Base-by-base conservation (phyloP, 2,329 filamentous ascomycete species). In the Colletotrichum falcatum region DNA sequence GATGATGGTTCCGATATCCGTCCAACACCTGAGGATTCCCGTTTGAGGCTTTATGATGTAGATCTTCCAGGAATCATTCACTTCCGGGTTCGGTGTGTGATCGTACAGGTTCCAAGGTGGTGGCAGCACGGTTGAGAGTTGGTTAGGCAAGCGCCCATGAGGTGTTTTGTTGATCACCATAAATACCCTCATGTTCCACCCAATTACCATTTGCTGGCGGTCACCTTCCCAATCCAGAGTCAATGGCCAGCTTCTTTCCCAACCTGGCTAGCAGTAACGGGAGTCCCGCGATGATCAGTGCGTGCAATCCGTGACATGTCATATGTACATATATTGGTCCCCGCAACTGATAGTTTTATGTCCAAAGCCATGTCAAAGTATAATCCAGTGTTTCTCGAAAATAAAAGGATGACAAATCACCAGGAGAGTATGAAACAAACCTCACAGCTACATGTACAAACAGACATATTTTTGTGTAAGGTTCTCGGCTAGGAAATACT, bases 1-100 rank as follows among this genome's bases (percentile, higher is more conserved):
- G 66, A 26, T 5, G 63, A 53, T 42, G 56, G 56, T 70, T 66
- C 64, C 58, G 68, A 63, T 59, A 39, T 62, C 58, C 23, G 53
- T 63, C 54, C 37, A 6, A 42, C 35, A 14, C 55, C n/a, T 54
- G 58, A 70, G 66, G 62, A 39, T 67, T 67, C 49, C 37, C 28
- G 28, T 54, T 18, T 54, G 60, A 54, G 35, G 42, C 42, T 23
- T 20, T 16, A 11, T 67, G 48, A 20, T 18, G 33, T 16, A 20
- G 3, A n/a, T 35, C 12, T n/a, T 7, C 7, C 6, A 14, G 35
- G 35, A 28, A n/a, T 28, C 9, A 11, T n/a, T 28, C 1, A n/a
- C 33, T 61, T 51, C 3, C n/a, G 46, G 30, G 26, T 3, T 11
- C 23, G 11, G 11, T 42, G 23, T 30, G 26, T 44, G 26, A 49